Conservation (phyloP, 78 protist species). For the Creolimax fragrantissima region DNA sequence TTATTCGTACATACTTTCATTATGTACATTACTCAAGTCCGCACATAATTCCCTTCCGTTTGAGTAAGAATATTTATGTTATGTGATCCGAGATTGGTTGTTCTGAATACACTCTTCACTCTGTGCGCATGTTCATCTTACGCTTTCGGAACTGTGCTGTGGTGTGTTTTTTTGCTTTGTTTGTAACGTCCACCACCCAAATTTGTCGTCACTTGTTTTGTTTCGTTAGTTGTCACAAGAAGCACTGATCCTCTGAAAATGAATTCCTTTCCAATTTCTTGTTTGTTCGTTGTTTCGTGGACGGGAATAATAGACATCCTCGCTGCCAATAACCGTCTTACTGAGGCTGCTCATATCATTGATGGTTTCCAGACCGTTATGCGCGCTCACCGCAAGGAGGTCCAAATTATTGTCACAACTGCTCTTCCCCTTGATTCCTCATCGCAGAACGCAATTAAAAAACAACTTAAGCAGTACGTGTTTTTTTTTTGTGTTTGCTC, state of each 20-base stretch:
- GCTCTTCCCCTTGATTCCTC: constrained; percentile 8
- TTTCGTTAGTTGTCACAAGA: too few species aligned
- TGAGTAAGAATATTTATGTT: neutral
- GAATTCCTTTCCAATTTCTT: too few species aligned
- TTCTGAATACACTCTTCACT: too few species aligned
- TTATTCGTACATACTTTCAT: neutral
- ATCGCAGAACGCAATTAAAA: neutral
- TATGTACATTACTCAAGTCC: neutral
- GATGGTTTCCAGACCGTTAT: constrained; percentile 9
- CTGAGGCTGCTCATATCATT: neutral
- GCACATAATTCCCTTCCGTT: neutral
- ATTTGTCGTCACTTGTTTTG: too few species aligned
- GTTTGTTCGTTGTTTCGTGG: too few species aligned
- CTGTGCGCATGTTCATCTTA: too few species aligned
- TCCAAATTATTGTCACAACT: constrained; percentile 15
- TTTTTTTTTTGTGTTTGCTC: too few species aligned
- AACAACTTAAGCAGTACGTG: neutral
- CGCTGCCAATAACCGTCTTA: constrained; percentile 7
- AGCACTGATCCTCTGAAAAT: too few species aligned
- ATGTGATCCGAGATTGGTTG: too few species aligned
- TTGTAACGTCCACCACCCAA: too few species aligned
- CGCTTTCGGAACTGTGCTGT: too few species aligned
- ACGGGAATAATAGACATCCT: constrained; percentile 1
- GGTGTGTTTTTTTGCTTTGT: too few species aligned
- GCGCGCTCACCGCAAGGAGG: constrained; percentile 22